Percentiles rank a stretch among this genome's conserved stretches.
Evolutionary conservation across 2,329 filamentous ascomycete genomes (phyloP).

Genomic region (Cordyceps farinosa): DNA sequence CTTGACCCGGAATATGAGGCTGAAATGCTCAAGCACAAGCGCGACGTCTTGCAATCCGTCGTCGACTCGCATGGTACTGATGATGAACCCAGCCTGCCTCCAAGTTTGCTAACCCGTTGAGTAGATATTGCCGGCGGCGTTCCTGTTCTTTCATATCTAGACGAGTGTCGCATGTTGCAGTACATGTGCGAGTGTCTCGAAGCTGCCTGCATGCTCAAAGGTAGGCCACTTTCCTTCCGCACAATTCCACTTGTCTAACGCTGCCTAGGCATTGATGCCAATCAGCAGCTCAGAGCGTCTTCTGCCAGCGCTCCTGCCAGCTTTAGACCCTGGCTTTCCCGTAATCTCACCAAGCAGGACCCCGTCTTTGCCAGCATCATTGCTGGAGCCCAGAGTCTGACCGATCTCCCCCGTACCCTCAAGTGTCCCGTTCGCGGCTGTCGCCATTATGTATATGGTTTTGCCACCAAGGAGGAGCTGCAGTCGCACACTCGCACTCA

Average conservation of each 20-base stretch:
- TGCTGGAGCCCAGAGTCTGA: not conserved
- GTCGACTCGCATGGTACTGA: slow-evolving; percentile 13
- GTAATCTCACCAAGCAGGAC: slow-evolving; percentile 15
- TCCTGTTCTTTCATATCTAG: slow-evolving; percentile 8
- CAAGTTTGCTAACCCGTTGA: not conserved
- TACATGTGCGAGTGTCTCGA: slow-evolving; percentile 16
- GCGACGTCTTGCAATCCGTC: slow-evolving; percentile 9
- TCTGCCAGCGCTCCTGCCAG: slow-evolving; percentile 12
- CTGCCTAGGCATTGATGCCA: slow-evolving; percentile 13
- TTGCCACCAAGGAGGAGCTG: slow-evolving; percentile 47
- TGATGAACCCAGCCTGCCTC: not conserved
- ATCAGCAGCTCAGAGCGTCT: slow-evolving; percentile 14
- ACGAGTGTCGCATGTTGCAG: slow-evolving; percentile 16
- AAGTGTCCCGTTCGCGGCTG: slow-evolving; percentile 56
- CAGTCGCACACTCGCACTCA: slow-evolving; percentile 51
- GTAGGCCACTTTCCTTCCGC: not conserved
- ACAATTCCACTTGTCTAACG: not conserved
- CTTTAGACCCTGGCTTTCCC: slow-evolving; percentile 15
- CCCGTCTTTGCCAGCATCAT: slow-evolving; percentile 13
- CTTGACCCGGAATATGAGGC: slow-evolving; percentile 16
- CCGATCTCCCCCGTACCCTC: slow-evolving; percentile 31
- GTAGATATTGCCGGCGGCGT: not conserved
- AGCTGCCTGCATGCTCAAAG: slow-evolving; percentile 15
- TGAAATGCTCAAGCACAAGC: slow-evolving; percentile 17
- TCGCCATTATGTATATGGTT: slow-evolving; percentile 57